Percentiles rank a stretch among this genome's conserved stretches.
phyloP scores from a whole-genome alignment of 2,329 filamentous ascomycete genomes.

The Pseudogymnoascus sp. region DNA sequence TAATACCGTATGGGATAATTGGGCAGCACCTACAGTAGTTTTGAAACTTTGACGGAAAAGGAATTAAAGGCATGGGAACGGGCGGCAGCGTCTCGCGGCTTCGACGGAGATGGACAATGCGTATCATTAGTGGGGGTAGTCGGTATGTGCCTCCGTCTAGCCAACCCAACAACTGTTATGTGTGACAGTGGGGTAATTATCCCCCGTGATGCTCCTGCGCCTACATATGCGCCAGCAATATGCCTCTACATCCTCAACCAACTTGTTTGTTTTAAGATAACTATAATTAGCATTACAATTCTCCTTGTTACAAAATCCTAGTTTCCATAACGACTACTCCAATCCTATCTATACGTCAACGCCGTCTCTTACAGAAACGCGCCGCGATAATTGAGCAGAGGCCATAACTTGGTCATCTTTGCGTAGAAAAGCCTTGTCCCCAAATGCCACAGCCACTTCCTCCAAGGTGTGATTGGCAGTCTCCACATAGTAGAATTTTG shows the following conservation, averaged over 20 bases:
- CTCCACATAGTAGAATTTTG: constrained; percentile 35
- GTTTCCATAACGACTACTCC: neutral
- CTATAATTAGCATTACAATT: neutral
- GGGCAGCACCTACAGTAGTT: neutral
- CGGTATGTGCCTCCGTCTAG: too few relatives aligned
- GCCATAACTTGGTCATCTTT: constrained; percentile 9
- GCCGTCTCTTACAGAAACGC: neutral
- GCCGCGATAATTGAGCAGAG: neutral
- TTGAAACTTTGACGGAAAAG: neutral
- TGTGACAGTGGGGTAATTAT: neutral
- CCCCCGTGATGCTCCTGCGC: neutral
- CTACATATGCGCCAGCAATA: neutral
- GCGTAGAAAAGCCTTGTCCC: constrained; percentile 31
- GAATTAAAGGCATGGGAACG: neutral
- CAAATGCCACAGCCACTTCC: constrained; percentile 34
- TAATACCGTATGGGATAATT: neutral
- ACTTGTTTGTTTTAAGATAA: neutral
- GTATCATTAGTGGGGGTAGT: neutral
- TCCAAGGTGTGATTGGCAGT: constrained; percentile 31
- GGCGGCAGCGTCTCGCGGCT: neutral
- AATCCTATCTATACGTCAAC: neutral
- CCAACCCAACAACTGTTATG: too few relatives aligned
- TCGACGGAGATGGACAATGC: neutral
- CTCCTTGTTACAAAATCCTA: neutral
- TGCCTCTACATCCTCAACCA: neutral